Base-by-base conservation (phyloP, 2,329 filamentous ascomycete species). In the Aspergillus fumigatus region DNA sequence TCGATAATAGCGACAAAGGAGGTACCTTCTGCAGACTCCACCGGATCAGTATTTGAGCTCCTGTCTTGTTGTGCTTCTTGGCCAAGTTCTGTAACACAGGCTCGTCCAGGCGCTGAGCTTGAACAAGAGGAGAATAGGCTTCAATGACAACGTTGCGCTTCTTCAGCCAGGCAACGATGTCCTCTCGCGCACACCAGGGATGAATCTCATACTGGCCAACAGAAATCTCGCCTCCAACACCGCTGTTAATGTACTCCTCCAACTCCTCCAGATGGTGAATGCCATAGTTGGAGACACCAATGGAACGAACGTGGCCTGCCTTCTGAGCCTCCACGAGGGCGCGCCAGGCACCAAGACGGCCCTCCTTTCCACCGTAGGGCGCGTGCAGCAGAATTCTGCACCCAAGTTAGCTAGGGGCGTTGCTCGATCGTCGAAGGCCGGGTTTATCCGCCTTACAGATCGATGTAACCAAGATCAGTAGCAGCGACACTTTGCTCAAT, bases 161-260 rank as follows among this genome's bases (percentile, higher is more conserved):
- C 60, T 80, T 73, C 65, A 88, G 89, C 91, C 92, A 97, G 49
- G 83, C 77, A 8, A 87, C 85, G 59, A 97, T 90, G 67, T 96
- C 91, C 23, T 80, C 77, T n/a, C 92, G 81, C 8, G 86, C 81
- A 45, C 92, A 84, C 92, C 91, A 97, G 0, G 92, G 92, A 73
- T 97, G 92, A 10, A 97, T 77, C 75, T 97, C 92, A 74, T 88
- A 91, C 75, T 96, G 92, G 43, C 90, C 92, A 40, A 96, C 88
- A 59, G 87, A 88, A 67, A 96, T 82, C 43, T 90, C 78, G 25
- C 90, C 90, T 3, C 82, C 83, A 48, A 62, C 68, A 9, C 70
- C 69, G 27, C 63, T 64, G 59, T 71, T 67, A 56, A 73, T 76
- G 56, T 76, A 75, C 51, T 65, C 68, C 53, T 76, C 73, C 41